These are phyloP conservation scores for Usnea hakonensis DNA, from an alignment of 495 filamentous ascomycete genomes.

Conservation along the genomic window DNA sequence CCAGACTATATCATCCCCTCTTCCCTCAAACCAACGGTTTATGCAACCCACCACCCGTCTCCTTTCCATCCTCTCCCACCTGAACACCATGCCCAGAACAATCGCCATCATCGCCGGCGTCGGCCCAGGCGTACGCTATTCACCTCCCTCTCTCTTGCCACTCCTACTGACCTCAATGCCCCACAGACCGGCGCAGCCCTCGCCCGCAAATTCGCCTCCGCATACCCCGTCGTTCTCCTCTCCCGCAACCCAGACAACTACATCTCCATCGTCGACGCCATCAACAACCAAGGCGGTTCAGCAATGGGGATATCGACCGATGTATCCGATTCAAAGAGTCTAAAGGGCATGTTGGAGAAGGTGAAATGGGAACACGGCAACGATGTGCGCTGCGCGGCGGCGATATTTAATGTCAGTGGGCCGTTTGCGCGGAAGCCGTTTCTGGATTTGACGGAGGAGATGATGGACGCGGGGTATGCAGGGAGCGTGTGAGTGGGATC, in stretches of 20 bases:
- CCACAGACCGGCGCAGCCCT: conserved; percentile 41
- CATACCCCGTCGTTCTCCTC: conserved; percentile 70
- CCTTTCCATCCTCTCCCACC: conserved; percentile 11
- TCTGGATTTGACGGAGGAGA: conserved; percentile 59
- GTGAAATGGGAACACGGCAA: conserved; percentile 50
- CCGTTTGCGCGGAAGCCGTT: conserved; percentile 72
- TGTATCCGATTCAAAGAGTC: conserved; percentile 52
- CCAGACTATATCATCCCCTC: background rate
- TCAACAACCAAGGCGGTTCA: conserved; percentile 58
- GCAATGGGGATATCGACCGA: conserved; percentile 74
- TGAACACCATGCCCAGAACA: conserved; percentile 20
- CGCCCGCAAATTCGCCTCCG: conserved; percentile 59
- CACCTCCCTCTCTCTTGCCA: conserved; percentile 15
- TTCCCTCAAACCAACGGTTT: background rate
- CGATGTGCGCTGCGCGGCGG: conserved; percentile 46
- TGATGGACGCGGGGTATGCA: conserved; percentile 42
- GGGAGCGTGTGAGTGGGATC: conserved; percentile 13
- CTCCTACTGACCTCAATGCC: background rate
- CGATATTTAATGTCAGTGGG: conserved; percentile 74
- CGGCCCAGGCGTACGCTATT: conserved; percentile 51
- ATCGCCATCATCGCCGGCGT: conserved; percentile 70
- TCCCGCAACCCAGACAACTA: conserved; percentile 63
- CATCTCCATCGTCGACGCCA: conserved; percentile 61
- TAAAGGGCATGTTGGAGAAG: conserved; percentile 57
- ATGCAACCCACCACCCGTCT: conserved; percentile 21